Conservation (phyloP, 805 yeast species). For the Teunomyces gatunensis region DNA sequence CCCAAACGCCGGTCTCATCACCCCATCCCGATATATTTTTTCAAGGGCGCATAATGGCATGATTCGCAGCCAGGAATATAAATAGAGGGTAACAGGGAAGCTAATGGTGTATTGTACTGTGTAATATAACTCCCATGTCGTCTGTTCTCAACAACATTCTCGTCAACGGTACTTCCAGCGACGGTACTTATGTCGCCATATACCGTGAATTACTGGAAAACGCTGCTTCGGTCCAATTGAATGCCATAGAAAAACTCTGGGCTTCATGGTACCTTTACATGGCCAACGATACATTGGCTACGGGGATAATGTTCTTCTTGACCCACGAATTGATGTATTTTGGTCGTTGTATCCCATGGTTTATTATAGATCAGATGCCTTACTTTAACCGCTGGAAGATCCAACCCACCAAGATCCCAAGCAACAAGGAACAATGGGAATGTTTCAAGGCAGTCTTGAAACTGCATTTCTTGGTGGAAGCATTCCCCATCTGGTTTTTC, state of each 20-base stretch:
- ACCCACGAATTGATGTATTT: constrained; percentile 57
- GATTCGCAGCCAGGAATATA: constrained; percentile 4
- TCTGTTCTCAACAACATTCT: constrained; percentile 2
- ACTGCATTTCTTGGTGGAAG: constrained; percentile 58
- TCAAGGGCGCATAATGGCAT: background rate
- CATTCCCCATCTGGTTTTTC: constrained; percentile 61
- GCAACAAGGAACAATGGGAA: constrained; percentile 60
- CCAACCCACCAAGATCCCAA: constrained; percentile 52
- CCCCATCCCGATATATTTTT: constrained; percentile 2
- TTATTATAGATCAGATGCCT: constrained; percentile 50
- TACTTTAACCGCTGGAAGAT: constrained; percentile 53
- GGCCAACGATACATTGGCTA: constrained; percentile 54
- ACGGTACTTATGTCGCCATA: background rate
- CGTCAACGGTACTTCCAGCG: background rate
- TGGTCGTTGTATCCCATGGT: constrained; percentile 61
- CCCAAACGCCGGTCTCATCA: constrained; percentile 2
- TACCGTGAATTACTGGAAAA: background rate
- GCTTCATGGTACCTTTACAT: constrained; percentile 55
- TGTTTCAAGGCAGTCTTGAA: constrained; percentile 56
- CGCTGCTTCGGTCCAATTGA: constrained; percentile 19
- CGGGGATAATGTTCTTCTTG: constrained; percentile 54
- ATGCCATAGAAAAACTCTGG: constrained; percentile 48
- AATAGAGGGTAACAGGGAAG: background rate
- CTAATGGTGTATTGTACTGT: too few species aligned
- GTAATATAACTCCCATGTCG: background rate